Evolutionary conservation across 2,329 filamentous ascomycete species (phyloP), one percentile per base, ranked within the genome.

Genomic region (Colletotrichum spaethianum): DNA sequence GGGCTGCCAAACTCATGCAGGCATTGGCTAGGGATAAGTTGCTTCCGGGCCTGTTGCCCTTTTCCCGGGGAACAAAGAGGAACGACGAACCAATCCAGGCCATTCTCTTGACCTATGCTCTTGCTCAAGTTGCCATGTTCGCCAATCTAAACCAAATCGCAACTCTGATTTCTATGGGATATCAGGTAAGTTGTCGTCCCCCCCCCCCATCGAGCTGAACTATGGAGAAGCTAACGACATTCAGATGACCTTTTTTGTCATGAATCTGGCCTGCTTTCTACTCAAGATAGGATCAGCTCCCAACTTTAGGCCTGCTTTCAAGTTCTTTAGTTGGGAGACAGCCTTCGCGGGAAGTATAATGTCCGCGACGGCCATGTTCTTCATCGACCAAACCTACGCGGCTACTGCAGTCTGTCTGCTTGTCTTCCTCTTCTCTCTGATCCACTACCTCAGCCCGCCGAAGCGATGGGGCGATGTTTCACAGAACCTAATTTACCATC

Each of bases 401-500:
- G 90, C 92, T 1, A 90, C 90, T 1, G 95, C 93, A 61, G 91
- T 96, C 23, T 91, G 89, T 16, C 84, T 95, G 23, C 84, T 97
- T 9, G 85, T 96, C 9, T 82, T 93, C n/a, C 85, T 97, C 2
- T 97, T 97, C 79, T 82, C 95, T 20, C 83, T 97, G 42, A 96
- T 97, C 36, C 94, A 97, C 78, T 97, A 96, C 76, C 91, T 93
- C 0, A 93, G 93, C 40, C 93, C 94, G 0, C 94, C 94, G 0
- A 97, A 97, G 78, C 90, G 93, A 44, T 97, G 94, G 94, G 94
- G 94, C 1, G 94, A 97, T 80, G 94, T 97, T 23, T 95, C 93
- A 11, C 94, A 97, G 77, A 95, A 94, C 77, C 84, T 97, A 73
- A 97, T 97, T 63, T 97, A 97, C 78, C 73, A 90, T 73, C 94